Percentiles rank a stretch among this genome's conserved stretches.
phyloP scores from a whole-genome alignment of 2,329 filamentous ascomycete species.

The Phaeosphaeria sp. region DNA sequence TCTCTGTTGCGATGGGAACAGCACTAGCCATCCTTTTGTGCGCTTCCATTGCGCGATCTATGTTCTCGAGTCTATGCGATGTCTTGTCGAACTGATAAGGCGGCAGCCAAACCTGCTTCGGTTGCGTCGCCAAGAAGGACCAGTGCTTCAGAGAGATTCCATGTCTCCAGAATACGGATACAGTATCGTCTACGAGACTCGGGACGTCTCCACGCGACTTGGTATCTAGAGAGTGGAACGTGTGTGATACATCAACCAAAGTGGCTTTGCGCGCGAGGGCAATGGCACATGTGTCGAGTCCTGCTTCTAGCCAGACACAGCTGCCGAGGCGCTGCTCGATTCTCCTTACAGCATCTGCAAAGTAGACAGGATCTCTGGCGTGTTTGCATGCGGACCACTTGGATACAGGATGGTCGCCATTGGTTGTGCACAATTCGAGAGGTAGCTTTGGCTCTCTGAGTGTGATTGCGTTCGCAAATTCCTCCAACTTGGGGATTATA shows the following conservation, averaged over 20 bases:
- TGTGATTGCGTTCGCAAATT: constrained; percentile 23
- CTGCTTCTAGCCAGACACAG: constrained; percentile 46
- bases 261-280: not conserved
- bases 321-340: constrained; percentile 13
- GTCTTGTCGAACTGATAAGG: not conserved
- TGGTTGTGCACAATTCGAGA: not conserved
- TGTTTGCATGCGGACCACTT: constrained; percentile 14
- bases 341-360: constrained; percentile 18
- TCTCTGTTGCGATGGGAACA: not conserved
- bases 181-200: not conserved
- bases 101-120: not conserved
- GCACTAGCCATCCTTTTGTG: not conserved
- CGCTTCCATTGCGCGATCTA: not conserved
- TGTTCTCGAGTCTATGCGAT: not conserved
- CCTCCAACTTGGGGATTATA: constrained; percentile 35
- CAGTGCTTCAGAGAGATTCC: not conserved
- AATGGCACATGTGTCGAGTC: constrained; percentile 20
- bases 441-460: not conserved
- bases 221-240: not conserved
- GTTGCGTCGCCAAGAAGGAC: not conserved
- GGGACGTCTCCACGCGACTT: constrained; percentile 1
- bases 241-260: not conserved
- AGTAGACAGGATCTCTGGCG: constrained; percentile 30
- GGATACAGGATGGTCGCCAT: constrained; percentile 3
- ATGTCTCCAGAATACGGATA: not conserved